Evolutionary conservation across 2,329 filamentous ascomycete species (phyloP).

Genomic region (Aspergillus versicolor): DNA sequence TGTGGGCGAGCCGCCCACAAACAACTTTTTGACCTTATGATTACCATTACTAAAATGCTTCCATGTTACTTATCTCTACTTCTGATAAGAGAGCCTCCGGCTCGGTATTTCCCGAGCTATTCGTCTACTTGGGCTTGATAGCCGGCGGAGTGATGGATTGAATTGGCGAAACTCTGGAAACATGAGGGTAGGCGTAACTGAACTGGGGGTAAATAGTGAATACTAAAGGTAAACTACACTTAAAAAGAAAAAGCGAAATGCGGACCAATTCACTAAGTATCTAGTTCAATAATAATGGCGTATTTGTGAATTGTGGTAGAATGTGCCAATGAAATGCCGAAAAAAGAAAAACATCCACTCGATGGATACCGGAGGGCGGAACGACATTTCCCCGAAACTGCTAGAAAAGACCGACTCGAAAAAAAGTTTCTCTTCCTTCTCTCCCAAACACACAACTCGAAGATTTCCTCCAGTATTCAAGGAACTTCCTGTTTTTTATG

Average conservation of each 20-base stretch:
- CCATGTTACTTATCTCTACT: neutral
- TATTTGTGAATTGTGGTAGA: too few species aligned
- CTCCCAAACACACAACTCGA: neutral
- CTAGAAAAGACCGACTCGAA: neutral
- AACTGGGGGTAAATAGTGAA: neutral
- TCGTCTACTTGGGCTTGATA: neutral
- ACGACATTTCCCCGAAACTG: conserved; percentile 3
- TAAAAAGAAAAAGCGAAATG: neutral
- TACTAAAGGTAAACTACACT: neutral
- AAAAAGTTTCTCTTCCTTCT: conserved; percentile 8
- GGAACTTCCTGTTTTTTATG: neutral
- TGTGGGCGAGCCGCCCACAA: conserved; percentile 1
- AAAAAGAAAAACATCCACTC: conserved; percentile 7
- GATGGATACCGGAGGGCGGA: conserved; percentile 1
- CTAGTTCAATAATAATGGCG: too few species aligned
- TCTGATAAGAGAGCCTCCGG: neutral
- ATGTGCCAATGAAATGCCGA: neutral
- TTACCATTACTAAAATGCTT: neutral
- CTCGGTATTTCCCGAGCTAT: neutral
- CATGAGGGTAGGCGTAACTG: too few species aligned
- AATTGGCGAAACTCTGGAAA: neutral
- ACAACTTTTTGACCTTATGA: conserved; percentile 6
- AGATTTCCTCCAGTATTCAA: neutral
- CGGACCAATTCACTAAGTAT: too few species aligned
- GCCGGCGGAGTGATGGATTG: neutral